Evolutionary conservation across 1,139 yeast species (phyloP).

Genomic region (Wickerhamomyces sp.): DNA sequence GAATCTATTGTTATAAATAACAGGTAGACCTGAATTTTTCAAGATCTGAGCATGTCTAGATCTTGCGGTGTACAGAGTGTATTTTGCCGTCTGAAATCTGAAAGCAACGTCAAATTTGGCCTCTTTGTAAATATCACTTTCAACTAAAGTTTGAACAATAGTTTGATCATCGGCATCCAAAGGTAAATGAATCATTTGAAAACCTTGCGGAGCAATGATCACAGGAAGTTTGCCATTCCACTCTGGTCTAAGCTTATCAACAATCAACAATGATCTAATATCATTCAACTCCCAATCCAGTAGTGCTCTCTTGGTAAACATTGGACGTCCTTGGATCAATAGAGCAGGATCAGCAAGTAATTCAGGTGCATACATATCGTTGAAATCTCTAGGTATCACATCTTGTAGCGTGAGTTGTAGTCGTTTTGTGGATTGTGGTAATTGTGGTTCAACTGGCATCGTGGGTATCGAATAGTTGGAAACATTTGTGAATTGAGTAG

Average conservation of each 20-base stretch:
- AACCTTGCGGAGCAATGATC: slow-evolving; percentile 31
- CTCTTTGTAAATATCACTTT: slow-evolving; percentile 55
- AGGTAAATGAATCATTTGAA: slow-evolving; percentile 41
- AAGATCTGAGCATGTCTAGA: slow-evolving; percentile 36
- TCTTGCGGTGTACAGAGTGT: slow-evolving; percentile 54
- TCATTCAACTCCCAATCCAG: slow-evolving; percentile 65
- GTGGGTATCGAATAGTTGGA: slow-evolving; percentile 7
- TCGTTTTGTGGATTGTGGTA: slow-evolving; percentile 1
- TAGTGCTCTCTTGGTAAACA: slow-evolving; percentile 51
- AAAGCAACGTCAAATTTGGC: slow-evolving; percentile 48
- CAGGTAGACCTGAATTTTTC: slow-evolving; percentile 20
- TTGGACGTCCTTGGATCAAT: slow-evolving; percentile 50
- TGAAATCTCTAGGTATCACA: slow-evolving; percentile 43
- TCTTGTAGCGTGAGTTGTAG: slow-evolving; percentile 26
- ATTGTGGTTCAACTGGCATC: slow-evolving; percentile 1
- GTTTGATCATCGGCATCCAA: slow-evolving; percentile 42
- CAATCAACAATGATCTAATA: slow-evolving; percentile 52
- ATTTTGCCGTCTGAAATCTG: slow-evolving; percentile 50
- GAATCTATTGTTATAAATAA: slow-evolving; percentile 17
- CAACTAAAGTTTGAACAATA: slow-evolving; percentile 42
- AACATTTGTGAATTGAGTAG: slow-evolving; percentile 14
- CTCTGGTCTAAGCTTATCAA: slow-evolving; percentile 42
- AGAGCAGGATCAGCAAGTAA: slow-evolving; percentile 35
- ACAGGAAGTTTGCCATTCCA: slow-evolving; percentile 49
- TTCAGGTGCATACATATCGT: slow-evolving; percentile 52